Evolutionary conservation across 768 basidiomycete genomes (phyloP).

Genomic region (Mycena kentingensis): DNA sequence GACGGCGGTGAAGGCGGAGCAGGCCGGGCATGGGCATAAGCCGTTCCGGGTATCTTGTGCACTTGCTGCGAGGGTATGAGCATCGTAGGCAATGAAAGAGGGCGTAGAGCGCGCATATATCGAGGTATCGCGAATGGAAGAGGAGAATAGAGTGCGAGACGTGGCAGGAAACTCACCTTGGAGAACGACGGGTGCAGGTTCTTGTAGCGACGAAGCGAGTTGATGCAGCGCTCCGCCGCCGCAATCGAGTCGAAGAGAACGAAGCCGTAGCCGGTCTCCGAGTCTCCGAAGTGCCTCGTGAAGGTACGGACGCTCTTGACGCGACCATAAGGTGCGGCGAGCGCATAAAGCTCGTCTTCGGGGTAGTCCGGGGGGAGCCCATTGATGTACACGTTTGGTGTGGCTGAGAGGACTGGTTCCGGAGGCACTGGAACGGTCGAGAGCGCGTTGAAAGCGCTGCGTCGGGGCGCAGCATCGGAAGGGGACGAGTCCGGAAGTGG

Average conservation of each 20-base stretch:
- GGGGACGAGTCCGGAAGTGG: slow-evolving; percentile 11
- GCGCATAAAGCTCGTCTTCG: slow-evolving; percentile 74
- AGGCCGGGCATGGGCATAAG: slow-evolving; percentile 47
- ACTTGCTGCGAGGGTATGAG: slow-evolving; percentile 41
- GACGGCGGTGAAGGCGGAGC: slow-evolving; percentile 22
- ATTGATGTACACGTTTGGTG: slow-evolving; percentile 88
- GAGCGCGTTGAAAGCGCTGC: neutral
- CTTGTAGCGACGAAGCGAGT: slow-evolving; percentile 65
- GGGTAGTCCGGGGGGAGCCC: slow-evolving; percentile 82
- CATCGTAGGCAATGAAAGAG: neutral
- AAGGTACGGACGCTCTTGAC: slow-evolving; percentile 82
- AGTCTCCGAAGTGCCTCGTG: slow-evolving; percentile 78
- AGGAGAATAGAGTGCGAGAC: slow-evolving; percentile 8
- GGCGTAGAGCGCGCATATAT: neutral
- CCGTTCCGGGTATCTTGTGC: slow-evolving; percentile 81
- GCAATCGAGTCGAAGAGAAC: slow-evolving; percentile 59
- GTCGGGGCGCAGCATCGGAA: neutral
- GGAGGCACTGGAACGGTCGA: neutral
- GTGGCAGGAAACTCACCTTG: slow-evolving; percentile 51
- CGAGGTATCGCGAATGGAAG: slow-evolving; percentile 3
- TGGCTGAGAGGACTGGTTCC: no score
- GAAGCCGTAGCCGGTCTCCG: slow-evolving; percentile 50
- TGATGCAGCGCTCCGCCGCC: slow-evolving; percentile 74
- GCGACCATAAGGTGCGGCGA: slow-evolving; percentile 70
- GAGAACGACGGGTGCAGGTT: slow-evolving; percentile 88